Base-by-base conservation (phyloP, 2,329 filamentous ascomycete species). In the Fusarium multiceps region DNA sequence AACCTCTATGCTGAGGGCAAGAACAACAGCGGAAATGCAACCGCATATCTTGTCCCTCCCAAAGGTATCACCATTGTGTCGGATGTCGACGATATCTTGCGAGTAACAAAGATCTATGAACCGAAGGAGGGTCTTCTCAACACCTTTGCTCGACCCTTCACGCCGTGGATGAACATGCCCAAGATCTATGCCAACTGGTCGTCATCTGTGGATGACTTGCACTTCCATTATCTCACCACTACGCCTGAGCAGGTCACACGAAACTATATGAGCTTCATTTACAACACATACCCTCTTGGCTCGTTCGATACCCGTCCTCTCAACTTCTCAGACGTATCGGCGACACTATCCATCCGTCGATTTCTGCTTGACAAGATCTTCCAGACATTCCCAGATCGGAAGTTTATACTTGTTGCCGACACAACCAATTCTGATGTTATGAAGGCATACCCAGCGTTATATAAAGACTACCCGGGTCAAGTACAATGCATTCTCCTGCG, bases 151-250 rank as follows among this genome's bases (percentile, higher is more conserved):
- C 86, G 88, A 6, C 84, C 90, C 0, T 94, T 92, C 76, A 86
- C 84, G 0, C 84, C 87, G 0, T 94, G 92, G 92, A 84, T 90
- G 83, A 91, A 94, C 79, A 94, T 94, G 92, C 92, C 92, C 0
- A 84, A 89, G 4, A 90, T 94, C 70, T 94, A 93, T 77, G 87
- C 89, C 69, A 92, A 93, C 75, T 94, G 92, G 91, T 89, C 87
- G 2, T 80, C 81, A n/a, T 87, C 84, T 23, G 82, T 93, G 16
- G 86, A 88, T 0, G 86, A 92, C 74, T 84, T 90, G 66, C 92
- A 94, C 77, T 94, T 94, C 82, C 92, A 94, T 80, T 94, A 94
- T 80, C 84, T 94, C 21, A 94, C 92, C 1, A 94, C 92, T 0
- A 93, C 92, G 0, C 92, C 92, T 0, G 92, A 94, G 79, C 92